Evolutionary conservation across 441 rosid genomes (phyloP).

Genomic region (Pelargonium fulgidum): DNA sequence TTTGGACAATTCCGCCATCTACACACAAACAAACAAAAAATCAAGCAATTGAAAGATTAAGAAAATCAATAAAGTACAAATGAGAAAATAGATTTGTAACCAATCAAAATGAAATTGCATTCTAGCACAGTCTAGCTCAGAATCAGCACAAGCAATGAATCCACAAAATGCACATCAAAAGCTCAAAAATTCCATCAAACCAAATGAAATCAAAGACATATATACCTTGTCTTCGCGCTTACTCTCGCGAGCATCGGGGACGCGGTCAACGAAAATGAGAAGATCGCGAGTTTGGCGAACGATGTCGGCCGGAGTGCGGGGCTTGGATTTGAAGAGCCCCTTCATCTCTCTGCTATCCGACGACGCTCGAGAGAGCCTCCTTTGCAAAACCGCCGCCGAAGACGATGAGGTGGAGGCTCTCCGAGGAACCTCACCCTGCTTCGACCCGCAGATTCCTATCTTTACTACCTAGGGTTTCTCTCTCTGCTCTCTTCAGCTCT

Average conservation of each 20-base stretch:
- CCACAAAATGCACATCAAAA: not conserved
- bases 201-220: not conserved
- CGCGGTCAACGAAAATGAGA: slow-evolving; percentile 43
- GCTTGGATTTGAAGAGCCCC: slow-evolving; percentile 83
- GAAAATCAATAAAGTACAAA: not conserved
- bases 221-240: slow-evolving; percentile 87
- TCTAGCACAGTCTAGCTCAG: too few relatives aligned
- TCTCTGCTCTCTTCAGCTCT: slow-evolving; percentile 5
- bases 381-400: slow-evolving; percentile 20
- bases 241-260: slow-evolving; percentile 45
- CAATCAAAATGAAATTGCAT: too few relatives aligned
- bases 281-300: slow-evolving; percentile 91
- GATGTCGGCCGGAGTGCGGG: slow-evolving; percentile 77
- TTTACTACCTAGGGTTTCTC: slow-evolving; percentile 16
- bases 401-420: slow-evolving; percentile 28
- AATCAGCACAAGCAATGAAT: not conserved
- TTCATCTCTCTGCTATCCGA: slow-evolving; percentile 55
- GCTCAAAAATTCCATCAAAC: not conserved
- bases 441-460: slow-evolving; percentile 60
- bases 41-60: not conserved
- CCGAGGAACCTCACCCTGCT: slow-evolving; percentile 29
- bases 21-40: not conserved
- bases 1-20: slow-evolving; percentile 73
- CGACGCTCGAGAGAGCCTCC: slow-evolving; percentile 32
- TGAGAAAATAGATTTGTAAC: not conserved